Conservation (phyloP, 441 rosid genomes). For the Pelargonium cotyledonis region DNA sequence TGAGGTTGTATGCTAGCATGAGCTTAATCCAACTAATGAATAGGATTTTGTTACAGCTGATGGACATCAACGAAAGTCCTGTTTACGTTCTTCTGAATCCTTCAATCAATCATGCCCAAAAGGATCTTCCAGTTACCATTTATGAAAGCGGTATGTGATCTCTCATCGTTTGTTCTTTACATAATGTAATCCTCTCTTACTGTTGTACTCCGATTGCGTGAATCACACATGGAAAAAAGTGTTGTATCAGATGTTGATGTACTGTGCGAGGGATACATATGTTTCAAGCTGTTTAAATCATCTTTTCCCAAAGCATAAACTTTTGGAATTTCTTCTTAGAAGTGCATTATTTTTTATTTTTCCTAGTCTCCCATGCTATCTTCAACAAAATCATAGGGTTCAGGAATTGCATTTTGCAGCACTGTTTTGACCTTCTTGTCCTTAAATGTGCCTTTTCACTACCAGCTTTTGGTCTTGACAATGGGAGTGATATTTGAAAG, state of each 20-base stretch:
- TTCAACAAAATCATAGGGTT: neutral
- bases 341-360: neutral
- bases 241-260: neutral
- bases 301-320: neutral
- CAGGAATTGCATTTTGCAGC: neutral
- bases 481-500: too few species aligned
- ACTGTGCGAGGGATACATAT: neutral
- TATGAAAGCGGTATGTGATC: constrained; percentile 66
- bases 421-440: too few species aligned
- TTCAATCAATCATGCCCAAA: constrained; percentile 67
- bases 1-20: too few species aligned
- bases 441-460: too few species aligned
- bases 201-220: neutral
- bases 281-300: neutral
- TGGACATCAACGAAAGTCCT: constrained; percentile 95
- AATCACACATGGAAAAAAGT: neutral
- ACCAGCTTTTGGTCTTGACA: too few species aligned
- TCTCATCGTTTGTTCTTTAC: neutral
- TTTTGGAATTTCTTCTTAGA: neutral
- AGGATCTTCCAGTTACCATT: constrained; percentile 84
- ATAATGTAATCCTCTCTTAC: neutral
- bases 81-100: constrained; percentile 88
- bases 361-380: neutral
- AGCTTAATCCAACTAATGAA: neutral
- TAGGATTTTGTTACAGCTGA: constrained; percentile 44